Base-by-base conservation (phyloP, 495 filamentous ascomycete genomes). In the Penicillium riverlandense region DNA sequence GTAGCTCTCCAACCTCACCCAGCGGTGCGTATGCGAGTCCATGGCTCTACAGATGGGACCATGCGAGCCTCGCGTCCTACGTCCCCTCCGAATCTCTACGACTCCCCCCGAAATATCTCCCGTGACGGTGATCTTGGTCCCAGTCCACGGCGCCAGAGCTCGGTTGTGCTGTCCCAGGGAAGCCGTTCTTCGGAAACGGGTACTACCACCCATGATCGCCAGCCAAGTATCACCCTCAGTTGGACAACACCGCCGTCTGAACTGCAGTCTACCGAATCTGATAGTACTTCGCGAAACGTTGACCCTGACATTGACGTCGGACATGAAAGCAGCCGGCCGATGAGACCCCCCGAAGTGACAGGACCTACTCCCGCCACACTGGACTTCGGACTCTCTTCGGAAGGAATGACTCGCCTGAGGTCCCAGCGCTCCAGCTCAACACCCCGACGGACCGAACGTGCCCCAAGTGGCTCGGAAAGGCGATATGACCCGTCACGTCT, bases 151-250 rank as follows among this genome's bases (percentile, higher is more conserved):
- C 72, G 70, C 11, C 69, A 62, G 35, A 61, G 55, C 35, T 72
- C 75, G n/a, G 57, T 72, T 14, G 59, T 76, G 35, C 57, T 71
- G 28, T 66, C 73, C 6, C 71, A 72, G 29, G 58, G 40, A 11
- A 57, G 43, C 47, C 51, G 49, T 13, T 38, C 49, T 30, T 44
- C 53, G 29, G 61, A 65, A 43, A 29, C 42, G 10, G 44, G 44
- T 12, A 40, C 34, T 8, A 44, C 57, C 10, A 61, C 47, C 30
- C 42, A 54, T 28, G 70, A 71, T 33, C 50, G 54, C n/a, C 59
- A 68, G 34, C 58, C 66, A 11, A 67, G 43, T 34, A 49, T 63
- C 34, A 58, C 60, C 43, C 54, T 68, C 10, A 64, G 59, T 37
- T 70, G 59, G 62, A 67, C 63, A 15, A 50, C 66, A 15, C 69